Percentiles rank a stretch among this genome's conserved stretches.
These are phyloP conservation scores for Ambrosiella beaveri DNA, from an alignment of 2,329 filamentous ascomycete genomes.

Conservation along the genomic window DNA sequence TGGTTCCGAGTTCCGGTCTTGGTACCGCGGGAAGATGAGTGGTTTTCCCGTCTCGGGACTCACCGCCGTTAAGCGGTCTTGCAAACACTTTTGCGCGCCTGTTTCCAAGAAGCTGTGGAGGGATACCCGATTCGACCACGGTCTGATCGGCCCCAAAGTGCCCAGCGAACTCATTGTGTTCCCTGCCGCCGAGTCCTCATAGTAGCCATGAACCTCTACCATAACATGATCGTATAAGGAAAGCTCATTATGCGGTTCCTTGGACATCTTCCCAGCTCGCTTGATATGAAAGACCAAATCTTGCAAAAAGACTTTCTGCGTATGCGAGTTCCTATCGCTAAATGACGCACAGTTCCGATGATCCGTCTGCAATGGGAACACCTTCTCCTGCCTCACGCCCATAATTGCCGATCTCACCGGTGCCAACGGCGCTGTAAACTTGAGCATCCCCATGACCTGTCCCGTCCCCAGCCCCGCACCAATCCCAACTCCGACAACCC, in stretches of 20 bases:
- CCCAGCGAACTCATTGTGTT: slow-evolving; percentile 8
- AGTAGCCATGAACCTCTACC: slow-evolving; percentile 41
- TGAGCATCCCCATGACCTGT: neutral
- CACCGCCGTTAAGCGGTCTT: slow-evolving; percentile 28
- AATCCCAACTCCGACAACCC: too few species aligned
- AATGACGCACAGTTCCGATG: slow-evolving; percentile 39
- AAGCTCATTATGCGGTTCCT: slow-evolving; percentile 26
- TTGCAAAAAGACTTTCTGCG: slow-evolving; percentile 25
- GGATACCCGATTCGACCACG: slow-evolving; percentile 34
- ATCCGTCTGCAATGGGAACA: slow-evolving; percentile 36
- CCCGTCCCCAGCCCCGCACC: neutral
- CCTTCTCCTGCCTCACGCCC: slow-evolving; percentile 32
- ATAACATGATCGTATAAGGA: slow-evolving; percentile 35
- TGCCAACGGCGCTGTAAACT: slow-evolving; percentile 39
- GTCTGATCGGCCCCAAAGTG: slow-evolving; percentile 23
- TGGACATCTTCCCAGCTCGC: slow-evolving; percentile 19
- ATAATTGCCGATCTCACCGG: slow-evolving; percentile 38
- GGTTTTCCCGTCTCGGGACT: slow-evolving; percentile 16
- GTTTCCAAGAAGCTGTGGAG: slow-evolving; percentile 36
- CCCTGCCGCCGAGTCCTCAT: slow-evolving; percentile 30
- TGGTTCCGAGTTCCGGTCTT: slow-evolving; percentile 3
- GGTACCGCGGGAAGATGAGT: slow-evolving; percentile 1
- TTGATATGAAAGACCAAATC: slow-evolving; percentile 21
- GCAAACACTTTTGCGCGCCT: slow-evolving; percentile 37
- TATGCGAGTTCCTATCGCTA: slow-evolving; percentile 30